Evolutionary conservation across 2,329 filamentous ascomycete species (phyloP).

Genomic region (Diaporthe sp.): DNA sequence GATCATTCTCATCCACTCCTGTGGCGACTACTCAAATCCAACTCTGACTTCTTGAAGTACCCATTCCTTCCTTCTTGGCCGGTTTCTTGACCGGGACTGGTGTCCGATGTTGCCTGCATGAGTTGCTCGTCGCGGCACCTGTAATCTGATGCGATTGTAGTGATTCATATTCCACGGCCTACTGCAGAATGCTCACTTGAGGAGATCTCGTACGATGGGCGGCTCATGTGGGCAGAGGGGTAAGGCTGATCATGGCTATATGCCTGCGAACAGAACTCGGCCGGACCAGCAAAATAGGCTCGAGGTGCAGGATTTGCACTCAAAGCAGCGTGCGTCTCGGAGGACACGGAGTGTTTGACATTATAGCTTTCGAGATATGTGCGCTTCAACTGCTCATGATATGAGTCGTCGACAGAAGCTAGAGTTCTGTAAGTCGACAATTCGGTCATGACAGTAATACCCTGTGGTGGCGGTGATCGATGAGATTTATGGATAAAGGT

Average conservation of each 20-base stretch:
- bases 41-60: no score
- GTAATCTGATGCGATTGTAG: no score
- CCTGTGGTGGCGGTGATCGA: neutral
- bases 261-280: no score
- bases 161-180: neutral
- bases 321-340: neutral
- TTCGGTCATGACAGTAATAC: neutral
- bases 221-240: neutral
- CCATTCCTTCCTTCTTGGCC: no score
- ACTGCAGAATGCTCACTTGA: neutral
- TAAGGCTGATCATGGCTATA: neutral
- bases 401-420: neutral
- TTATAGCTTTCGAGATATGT: neutral
- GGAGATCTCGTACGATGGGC: neutral
- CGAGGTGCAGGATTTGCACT: neutral
- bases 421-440: neutral
- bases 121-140: no score
- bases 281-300: neutral
- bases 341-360: neutral
- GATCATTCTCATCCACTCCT: no score
- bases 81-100: no score
- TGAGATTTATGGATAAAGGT: neutral
- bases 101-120: no score
- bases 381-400: conserved; percentile 16
- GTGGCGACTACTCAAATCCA: no score